Evolutionary conservation across 352 stramenopile species (phyloP), one percentile per base, ranked within the genome.

Genomic region (Phytophthora brassicae): DNA sequence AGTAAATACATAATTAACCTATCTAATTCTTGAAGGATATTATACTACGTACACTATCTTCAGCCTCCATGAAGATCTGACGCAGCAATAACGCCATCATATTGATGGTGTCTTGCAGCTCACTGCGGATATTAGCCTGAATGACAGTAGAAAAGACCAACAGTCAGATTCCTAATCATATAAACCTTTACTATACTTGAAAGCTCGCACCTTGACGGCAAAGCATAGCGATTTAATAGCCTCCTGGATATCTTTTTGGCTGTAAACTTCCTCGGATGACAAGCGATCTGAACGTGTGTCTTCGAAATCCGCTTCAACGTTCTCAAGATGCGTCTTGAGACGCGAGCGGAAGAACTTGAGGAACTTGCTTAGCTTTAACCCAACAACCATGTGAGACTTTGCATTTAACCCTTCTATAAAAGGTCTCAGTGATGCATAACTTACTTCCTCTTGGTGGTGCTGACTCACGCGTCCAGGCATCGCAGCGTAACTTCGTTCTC

Each of bases 301-400:
- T 51, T 94, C 84, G 56, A 94, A 94, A 49, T 94, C 84, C 29
- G 81, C 84, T 28, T 94, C 84, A 46, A 94, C 81, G 55, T 88
- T 92, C 68, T 92, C 81, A 13, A 94, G 53, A 46, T 94, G 84
- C 26, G 77, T 86, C 42, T 78, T 83, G 24, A 92, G 56, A 6
- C 84, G 82, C 66, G 81, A 84, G 26, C 82, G 84, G 60, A 94
- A 94, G 65, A 94, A 92, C 76, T 92, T 90, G 72, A 94, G 83
- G 56, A 94, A 92, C 66, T 87, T 89, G 66, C 68, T 46, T 56
- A 93, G 67, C 84, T 92, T 38, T 4, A 50, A 29, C 1, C 43
- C 49, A 12, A 41, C 35, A 41, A n/a, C 35, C 29, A 63, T 35
- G 20, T 63, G 36, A 68, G 35, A 44, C 51, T 67, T 14, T n/a